Evolutionary conservation across 176 grass and related monocot genomes (phyloP).

Genomic region (Dendrocalamus sinicus): DNA sequence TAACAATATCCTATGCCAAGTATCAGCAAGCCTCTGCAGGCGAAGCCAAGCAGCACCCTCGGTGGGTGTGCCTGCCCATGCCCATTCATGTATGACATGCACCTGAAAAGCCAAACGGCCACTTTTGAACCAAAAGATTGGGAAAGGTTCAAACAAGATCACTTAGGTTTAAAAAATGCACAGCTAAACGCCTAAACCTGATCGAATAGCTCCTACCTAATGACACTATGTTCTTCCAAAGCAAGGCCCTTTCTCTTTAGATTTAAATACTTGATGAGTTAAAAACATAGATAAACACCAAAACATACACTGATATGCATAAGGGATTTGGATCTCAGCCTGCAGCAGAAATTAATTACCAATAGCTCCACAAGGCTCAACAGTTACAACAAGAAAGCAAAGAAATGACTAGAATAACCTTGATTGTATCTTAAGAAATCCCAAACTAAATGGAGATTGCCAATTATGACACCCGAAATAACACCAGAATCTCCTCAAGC

Average conservation of each 20-base stretch:
- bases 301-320: background rate
- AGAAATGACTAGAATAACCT: background rate
- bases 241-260: background rate
- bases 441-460: background rate
- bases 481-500: background rate
- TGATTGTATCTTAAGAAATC: background rate
- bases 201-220: background rate
- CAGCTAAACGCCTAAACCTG: background rate
- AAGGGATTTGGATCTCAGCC: background rate
- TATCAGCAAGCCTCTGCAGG: conserved; percentile 85
- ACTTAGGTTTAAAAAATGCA: background rate
- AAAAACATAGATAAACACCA: background rate
- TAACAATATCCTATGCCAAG: conserved; percentile 94
- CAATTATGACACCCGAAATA: background rate
- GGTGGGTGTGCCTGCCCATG: conserved; percentile 93
- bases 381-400: background rate
- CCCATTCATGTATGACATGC: conserved; percentile 96
- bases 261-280: background rate
- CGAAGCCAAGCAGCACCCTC: conserved; percentile 98
- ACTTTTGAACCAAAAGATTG: conserved; percentile 17
- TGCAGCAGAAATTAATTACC: conserved; percentile 8
- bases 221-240: conserved; percentile 27
- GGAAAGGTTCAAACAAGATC: conserved; percentile 16
- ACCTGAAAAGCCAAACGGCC: conserved; percentile 53
- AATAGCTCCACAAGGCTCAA: conserved; percentile 11